Evolutionary conservation across 1,284 basidiomycete species (phyloP), one percentile per base, ranked within the genome.

Genomic region (Apiotrichum siamense): DNA sequence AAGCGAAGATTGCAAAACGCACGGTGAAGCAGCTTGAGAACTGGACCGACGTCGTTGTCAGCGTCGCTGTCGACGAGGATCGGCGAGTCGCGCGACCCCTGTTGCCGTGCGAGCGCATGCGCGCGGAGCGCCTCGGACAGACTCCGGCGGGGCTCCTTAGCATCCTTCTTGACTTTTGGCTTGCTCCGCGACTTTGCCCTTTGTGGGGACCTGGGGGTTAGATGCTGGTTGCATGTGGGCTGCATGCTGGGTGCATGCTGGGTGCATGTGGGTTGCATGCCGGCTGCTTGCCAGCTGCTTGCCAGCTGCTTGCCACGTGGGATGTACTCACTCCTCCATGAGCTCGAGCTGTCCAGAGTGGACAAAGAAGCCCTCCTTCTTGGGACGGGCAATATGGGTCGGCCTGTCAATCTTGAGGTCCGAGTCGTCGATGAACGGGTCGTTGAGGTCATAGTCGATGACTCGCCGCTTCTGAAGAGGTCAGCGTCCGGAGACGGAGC

Each of bases 351-450:
- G 83, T 1, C 90, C 90, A 24, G 81, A 81, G 13, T 86, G 87
- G 20, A 97, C 91, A 65, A 93, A 96, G 76, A 93, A 97, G 1
- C 93, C 93, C 62, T 89, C 85, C 63, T 93, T 87, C 72, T 88
- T 90, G 2, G 92, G 93, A 72, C 91, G 85, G n/a, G 87, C 88
- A 65, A 90, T 88, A 74, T 83, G 88, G 2, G 87, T 90, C 2
- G 91, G 85, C 66, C 93, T 85, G 74, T 97, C 92, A 37, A 93
- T 77, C 20, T 83, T 83, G 49, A 96, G 80, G 69, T 98, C 93
- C 0, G 90, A 90, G 74, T 98, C 94, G 77, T 98, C 94, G 65
- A 98, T 97, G 75, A 97, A 97, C 0, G 89, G 87, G 74, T 98
- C 94, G 1, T 80, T 78, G 18, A 85, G 78, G 74, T 98, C 93